Evolutionary conservation across 2,329 filamentous ascomycete genomes (phyloP).

Genomic region (Chalaropsis thielavioides): DNA sequence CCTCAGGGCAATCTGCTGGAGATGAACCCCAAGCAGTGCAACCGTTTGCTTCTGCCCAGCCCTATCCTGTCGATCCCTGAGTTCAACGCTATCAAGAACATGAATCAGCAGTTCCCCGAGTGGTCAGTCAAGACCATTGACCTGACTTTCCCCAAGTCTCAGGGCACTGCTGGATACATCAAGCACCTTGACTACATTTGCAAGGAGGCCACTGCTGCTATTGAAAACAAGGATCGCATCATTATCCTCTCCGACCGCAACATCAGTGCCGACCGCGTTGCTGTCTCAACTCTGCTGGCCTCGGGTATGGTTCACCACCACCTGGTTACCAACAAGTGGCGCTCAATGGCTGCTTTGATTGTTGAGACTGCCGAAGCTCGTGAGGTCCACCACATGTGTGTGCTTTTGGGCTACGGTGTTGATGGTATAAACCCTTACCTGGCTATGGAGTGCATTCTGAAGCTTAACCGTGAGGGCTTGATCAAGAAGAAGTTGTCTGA

Average conservation of each 20-base stretch:
- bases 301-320: conserved; percentile 94
- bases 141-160: conserved; percentile 78
- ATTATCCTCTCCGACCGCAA: conserved; percentile 83
- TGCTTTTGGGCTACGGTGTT: conserved; percentile 88
- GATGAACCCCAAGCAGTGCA: conserved; percentile 83
- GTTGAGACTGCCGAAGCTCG: conserved; percentile 90
- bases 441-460: conserved; percentile 89
- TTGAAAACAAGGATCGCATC: conserved; percentile 70
- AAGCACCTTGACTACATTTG: conserved; percentile 81
- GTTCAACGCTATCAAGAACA: conserved; percentile 74
- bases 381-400: conserved; percentile 97
- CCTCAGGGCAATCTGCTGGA: conserved; percentile 90
- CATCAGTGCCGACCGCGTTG: conserved; percentile 64
- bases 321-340: conserved; percentile 88
- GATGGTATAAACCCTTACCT: conserved; percentile 93
- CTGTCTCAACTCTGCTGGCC: conserved; percentile 74
- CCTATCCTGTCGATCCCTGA: conserved; percentile 81
- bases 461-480: conserved; percentile 84
- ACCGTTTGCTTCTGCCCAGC: conserved; percentile 70
- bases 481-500: conserved; percentile 80
- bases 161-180: conserved; percentile 72
- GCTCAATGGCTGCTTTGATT: conserved; percentile 72
- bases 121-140: conserved; percentile 89
- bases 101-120: conserved; percentile 53
- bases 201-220: conserved; percentile 66